Conservation (phyloP, 345 rosid genomes). For the Capsella bursapastoris region DNA sequence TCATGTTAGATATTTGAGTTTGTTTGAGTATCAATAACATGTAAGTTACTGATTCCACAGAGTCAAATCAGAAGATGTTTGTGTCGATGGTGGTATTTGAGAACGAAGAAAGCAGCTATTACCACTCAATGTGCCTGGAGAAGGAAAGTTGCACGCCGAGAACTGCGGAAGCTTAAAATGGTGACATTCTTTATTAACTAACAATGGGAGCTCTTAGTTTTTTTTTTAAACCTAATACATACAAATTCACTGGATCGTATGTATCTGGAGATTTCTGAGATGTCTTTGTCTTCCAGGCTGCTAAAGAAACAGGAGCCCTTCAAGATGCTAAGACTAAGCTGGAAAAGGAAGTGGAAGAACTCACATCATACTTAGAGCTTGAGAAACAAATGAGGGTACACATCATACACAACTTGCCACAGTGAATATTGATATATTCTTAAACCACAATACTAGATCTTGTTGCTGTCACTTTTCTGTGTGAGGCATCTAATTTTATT, state of each 20-base stretch:
- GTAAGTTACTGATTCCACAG: slow-evolving; percentile 50
- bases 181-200: slow-evolving; percentile 47
- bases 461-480: slow-evolving; percentile 17
- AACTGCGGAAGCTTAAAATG: slow-evolving; percentile 83
- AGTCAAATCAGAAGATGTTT: slow-evolving; percentile 70
- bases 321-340: slow-evolving; percentile 48
- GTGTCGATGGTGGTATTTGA: slow-evolving; percentile 51
- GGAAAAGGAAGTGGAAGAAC: slow-evolving; percentile 43
- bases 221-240: not conserved
- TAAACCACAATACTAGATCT: slow-evolving; percentile 7
- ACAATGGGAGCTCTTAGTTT: slow-evolving; percentile 16
- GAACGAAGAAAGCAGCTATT: slow-evolving; percentile 71
- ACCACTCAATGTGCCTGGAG: slow-evolving; percentile 83
- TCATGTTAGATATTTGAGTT: slow-evolving; percentile 2
- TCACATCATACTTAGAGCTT: slow-evolving; percentile 40
- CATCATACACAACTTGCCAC: not conserved
- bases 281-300: slow-evolving; percentile 41
- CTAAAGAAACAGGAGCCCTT: slow-evolving; percentile 50
- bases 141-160: slow-evolving; percentile 74
- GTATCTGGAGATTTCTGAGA: slow-evolving; percentile 1
- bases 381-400: slow-evolving; percentile 56
- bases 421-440: slow-evolving; percentile 2
- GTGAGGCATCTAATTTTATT: slow-evolving; percentile 37
- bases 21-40: slow-evolving; percentile 16
- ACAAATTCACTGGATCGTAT: slow-evolving; percentile 18